These are phyloP conservation scores for Umbellularia californica DNA, from an alignment of 164 flowering plant species.

Conservation along the genomic window DNA sequence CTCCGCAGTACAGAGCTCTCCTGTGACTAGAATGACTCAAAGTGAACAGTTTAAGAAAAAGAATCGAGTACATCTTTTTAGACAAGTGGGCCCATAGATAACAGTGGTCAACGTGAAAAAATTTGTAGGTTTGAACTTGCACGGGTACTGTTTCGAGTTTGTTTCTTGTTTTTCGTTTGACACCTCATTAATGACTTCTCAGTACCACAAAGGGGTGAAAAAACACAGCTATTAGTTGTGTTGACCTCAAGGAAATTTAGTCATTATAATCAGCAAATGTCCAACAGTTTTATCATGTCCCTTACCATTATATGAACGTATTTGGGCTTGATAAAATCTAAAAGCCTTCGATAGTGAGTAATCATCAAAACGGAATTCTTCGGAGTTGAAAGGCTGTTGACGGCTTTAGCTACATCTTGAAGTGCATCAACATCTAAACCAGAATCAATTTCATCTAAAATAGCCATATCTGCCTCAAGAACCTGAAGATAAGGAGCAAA, in stretches of 20 bases:
- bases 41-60: no score
- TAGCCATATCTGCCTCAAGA: slow-evolving; percentile 88
- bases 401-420: slow-evolving; percentile 83
- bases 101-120: no score
- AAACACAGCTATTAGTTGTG: not conserved
- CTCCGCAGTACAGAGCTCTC: not conserved
- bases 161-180: no score
- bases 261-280: not conserved
- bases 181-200: no score
- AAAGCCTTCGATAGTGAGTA: slow-evolving; percentile 85
- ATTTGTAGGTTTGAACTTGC: no score
- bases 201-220: no score
- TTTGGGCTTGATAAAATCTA: slow-evolving; percentile 71
- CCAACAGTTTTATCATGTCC: not conserved
- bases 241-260: not conserved
- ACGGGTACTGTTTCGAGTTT: no score
- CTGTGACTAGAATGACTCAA: no score
- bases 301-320: slow-evolving; percentile 90
- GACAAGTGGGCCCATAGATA: no score
- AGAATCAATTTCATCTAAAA: slow-evolving; percentile 96
- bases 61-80: no score
- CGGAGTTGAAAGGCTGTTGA: slow-evolving; percentile 70
- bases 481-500: slow-evolving; percentile 42
- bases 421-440: slow-evolving; percentile 99
- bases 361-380: slow-evolving; percentile 82